phyloP scores from a whole-genome alignment of 2,329 filamentous ascomycete species.

The Colletotrichum zoysiae region DNA sequence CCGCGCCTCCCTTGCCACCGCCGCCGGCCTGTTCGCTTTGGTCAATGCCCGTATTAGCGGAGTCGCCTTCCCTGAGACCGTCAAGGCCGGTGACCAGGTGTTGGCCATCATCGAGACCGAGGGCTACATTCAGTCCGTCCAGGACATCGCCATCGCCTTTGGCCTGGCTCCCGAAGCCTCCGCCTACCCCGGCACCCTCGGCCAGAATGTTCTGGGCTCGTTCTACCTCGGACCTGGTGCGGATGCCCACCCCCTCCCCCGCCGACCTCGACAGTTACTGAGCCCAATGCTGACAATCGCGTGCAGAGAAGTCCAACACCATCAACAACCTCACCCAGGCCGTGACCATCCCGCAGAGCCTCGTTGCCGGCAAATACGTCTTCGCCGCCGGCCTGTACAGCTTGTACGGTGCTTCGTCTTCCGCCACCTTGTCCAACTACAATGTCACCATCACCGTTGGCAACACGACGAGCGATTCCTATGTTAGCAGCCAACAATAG shows the following conservation, averaged over 20 bases:
- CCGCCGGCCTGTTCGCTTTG: conserved; percentile 44
- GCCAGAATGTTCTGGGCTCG: conserved; percentile 46
- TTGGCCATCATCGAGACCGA: conserved; percentile 54
- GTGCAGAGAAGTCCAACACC: conserved; percentile 46
- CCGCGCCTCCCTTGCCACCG: conserved; percentile 45
- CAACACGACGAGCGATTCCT: conserved; percentile 44
- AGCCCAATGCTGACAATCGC: not conserved
- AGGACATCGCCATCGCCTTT: conserved; percentile 59
- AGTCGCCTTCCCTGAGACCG: conserved; percentile 56
- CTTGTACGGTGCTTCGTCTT: conserved; percentile 46
- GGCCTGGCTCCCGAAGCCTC: conserved; percentile 49
- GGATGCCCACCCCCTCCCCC: not conserved
- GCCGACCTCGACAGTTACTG: too few species aligned
- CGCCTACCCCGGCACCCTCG: conserved; percentile 48
- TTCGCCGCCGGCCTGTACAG: conserved; percentile 48
- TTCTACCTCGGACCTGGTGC: conserved; percentile 54
- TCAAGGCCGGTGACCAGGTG: conserved; percentile 52
- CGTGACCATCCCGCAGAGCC: conserved; percentile 46
- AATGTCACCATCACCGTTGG: conserved; percentile 48
- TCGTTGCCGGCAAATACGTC: conserved; percentile 43
- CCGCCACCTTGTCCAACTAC: conserved; percentile 44
- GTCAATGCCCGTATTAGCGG: conserved; percentile 57
- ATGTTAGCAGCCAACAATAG: conserved; percentile 52
- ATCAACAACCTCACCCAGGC: conserved; percentile 45
- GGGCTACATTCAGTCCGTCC: conserved; percentile 59